Evolutionary conservation across 2,329 filamentous ascomycete species (phyloP).

Genomic region (Aspergillus japonicus): DNA sequence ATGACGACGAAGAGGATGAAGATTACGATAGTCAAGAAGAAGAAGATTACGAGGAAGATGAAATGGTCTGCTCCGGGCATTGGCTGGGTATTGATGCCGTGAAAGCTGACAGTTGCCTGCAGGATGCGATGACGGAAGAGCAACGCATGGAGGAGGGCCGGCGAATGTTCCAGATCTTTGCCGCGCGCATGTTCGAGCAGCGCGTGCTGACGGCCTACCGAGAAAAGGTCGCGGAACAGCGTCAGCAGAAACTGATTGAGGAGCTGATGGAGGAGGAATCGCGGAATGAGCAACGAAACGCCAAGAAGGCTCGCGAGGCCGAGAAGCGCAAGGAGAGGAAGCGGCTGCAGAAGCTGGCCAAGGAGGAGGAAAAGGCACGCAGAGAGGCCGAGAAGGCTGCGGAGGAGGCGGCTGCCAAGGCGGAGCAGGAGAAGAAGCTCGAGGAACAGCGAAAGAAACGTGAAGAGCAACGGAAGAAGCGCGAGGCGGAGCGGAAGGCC

Average conservation of each 20-base stretch:
- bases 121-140: conserved; percentile 97
- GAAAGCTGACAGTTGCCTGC: conserved; percentile 39
- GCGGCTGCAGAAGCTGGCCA: conserved; percentile 78
- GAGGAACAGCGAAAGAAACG: conserved; percentile 79
- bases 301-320: conserved; percentile 90
- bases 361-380: conserved; percentile 86
- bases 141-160: conserved; percentile 98
- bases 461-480: conserved; percentile 89
- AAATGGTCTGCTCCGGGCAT: conserved; percentile 52
- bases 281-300: conserved; percentile 74
- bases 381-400: conserved; percentile 86
- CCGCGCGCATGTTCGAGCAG: conserved; percentile 98
- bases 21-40: conserved; percentile 63
- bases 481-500: conserved; percentile 83
- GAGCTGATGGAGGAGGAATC: conserved; percentile 84
- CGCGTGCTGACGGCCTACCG: conserved; percentile 94
- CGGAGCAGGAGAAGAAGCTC: conserved; percentile 71
- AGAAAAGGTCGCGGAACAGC: conserved; percentile 92
- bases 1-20: conserved; percentile 73
- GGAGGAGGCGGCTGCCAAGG: conserved; percentile 74
- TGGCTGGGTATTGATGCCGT: conserved; percentile 20
- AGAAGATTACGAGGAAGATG: conserved; percentile 65
- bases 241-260: conserved; percentile 84
- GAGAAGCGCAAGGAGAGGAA: conserved; percentile 96
- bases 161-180: conserved; percentile 99